A percentile compares a stretch with the other conserved stretches of the same genome.
phyloP scores from a whole-genome alignment of 805 yeast genomes.

The Yamadazyma sp. region DNA sequence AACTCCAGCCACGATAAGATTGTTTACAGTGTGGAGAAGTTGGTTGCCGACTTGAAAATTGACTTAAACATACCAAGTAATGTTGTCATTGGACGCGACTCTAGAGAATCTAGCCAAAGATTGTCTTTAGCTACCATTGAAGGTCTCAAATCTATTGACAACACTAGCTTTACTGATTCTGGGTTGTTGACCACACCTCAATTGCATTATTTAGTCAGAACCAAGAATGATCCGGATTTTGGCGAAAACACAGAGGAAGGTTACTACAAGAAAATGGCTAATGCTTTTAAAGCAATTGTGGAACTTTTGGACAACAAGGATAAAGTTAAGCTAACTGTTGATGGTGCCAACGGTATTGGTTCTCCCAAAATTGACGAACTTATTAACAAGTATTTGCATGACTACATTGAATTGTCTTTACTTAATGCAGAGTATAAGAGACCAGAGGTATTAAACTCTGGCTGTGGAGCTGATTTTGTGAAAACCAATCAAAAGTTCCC shows the following conservation, averaged over 20 bases:
- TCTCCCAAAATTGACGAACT: slow-evolving; percentile 66
- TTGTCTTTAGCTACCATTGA: slow-evolving; percentile 59
- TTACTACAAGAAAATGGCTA: slow-evolving; percentile 63
- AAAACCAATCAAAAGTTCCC: slow-evolving; percentile 87
- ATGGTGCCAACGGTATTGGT: slow-evolving; percentile 97
- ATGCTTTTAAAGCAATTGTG: slow-evolving; percentile 50
- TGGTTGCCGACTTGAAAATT: slow-evolving; percentile 46
- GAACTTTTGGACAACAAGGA: slow-evolving; percentile 20
- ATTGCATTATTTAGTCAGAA: slow-evolving; percentile 80
- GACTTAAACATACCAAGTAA: slow-evolving; percentile 43
- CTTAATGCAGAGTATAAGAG: slow-evolving; percentile 55
- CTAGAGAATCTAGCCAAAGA: slow-evolving; percentile 78
- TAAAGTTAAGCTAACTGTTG: slow-evolving; percentile 59
- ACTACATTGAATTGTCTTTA: slow-evolving; percentile 40
- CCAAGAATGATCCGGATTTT: slow-evolving; percentile 61
- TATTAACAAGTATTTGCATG: slow-evolving; percentile 38
- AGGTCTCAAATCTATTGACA: slow-evolving; percentile 53
- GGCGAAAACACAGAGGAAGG: slow-evolving; percentile 67
- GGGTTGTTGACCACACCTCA: slow-evolving; percentile 91
- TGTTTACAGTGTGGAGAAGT: slow-evolving; percentile 31
- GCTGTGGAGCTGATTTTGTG: slow-evolving; percentile 95
- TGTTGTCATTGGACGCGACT: slow-evolving; percentile 79
- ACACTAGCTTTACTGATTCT: slow-evolving; percentile 48
- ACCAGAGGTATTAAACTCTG: slow-evolving; percentile 64
- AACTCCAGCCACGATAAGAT: slow-evolving; percentile 57